Conservation (phyloP, 129 eudicot species). For the Helianthus tuberosus region DNA sequence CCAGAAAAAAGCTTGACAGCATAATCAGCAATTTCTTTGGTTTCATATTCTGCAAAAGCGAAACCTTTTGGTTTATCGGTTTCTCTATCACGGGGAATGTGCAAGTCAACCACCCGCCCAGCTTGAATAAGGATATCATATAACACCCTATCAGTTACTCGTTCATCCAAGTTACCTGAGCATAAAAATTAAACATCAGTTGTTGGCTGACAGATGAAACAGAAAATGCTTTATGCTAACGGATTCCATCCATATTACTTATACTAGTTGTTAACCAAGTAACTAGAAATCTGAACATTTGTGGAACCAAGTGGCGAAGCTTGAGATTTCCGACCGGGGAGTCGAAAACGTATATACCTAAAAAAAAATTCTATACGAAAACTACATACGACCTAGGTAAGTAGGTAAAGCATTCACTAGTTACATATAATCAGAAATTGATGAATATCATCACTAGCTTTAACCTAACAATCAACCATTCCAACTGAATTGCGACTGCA, state of each 20-base stretch:
- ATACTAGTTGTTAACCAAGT: too few relatives aligned
- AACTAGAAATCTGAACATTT: too few relatives aligned
- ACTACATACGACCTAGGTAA: too few relatives aligned
- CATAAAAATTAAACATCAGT: background rate
- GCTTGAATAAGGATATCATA: conserved; percentile 93
- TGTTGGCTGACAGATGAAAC: too few relatives aligned
- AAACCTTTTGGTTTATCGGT: conserved; percentile 85
- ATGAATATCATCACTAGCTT: background rate
- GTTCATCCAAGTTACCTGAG: conserved; percentile 93
- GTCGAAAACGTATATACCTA: too few relatives aligned
- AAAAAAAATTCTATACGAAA: too few relatives aligned
- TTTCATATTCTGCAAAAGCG: conserved; percentile 95
- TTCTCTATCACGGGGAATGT: conserved; percentile 66
- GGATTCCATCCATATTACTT: background rate
- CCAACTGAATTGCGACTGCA: background rate
- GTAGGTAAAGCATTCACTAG: background rate
- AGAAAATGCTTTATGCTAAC: background rate
- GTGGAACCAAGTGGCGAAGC: too few relatives aligned
- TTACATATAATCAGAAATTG: background rate
- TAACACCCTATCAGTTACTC: conserved; percentile 88
- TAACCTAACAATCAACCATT: conserved; percentile 5
- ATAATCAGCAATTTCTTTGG: conserved; percentile 78
- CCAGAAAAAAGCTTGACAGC: conserved; percentile 92
- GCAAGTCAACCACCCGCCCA: conserved; percentile 77
- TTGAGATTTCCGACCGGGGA: too few relatives aligned